Evolutionary conservation across 345 rosid species (phyloP).

Genomic region (Citrus cavaleriei): DNA sequence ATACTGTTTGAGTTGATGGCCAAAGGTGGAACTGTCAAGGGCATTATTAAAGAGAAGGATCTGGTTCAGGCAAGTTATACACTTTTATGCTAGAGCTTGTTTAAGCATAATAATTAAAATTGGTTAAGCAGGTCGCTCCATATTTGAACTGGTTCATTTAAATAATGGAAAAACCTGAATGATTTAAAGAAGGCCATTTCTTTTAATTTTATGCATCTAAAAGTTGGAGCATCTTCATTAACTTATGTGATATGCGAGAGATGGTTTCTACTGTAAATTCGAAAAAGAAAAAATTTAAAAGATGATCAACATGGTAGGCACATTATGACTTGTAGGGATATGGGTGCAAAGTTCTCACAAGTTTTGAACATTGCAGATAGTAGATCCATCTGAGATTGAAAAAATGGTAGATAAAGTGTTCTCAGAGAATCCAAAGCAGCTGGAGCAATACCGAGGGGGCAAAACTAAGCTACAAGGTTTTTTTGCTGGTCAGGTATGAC

Average conservation of each 20-base stretch:
- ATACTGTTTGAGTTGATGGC: slow-evolving; percentile 81
- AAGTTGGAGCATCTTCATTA: background rate
- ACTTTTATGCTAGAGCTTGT: slow-evolving; percentile 12
- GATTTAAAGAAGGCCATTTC: background rate
- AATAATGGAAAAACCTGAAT: background rate
- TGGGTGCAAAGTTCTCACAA: slow-evolving; percentile 6
- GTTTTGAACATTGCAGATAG: slow-evolving; percentile 44
- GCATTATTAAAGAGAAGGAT: slow-evolving; percentile 74
- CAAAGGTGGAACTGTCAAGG: slow-evolving; percentile 90
- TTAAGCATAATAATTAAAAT: background rate
- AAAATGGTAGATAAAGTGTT: slow-evolving; percentile 74
- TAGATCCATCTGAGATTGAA: slow-evolving; percentile 77
- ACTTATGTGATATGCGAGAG: background rate
- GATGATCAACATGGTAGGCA: background rate
- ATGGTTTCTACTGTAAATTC: background rate
- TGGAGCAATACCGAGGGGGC: slow-evolving; percentile 79
- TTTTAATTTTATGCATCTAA: background rate
- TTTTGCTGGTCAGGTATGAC: slow-evolving; percentile 83
- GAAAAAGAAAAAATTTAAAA: background rate
- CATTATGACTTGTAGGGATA: background rate
- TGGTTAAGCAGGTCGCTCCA: background rate
- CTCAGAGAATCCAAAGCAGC: slow-evolving; percentile 75
- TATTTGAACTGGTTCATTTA: background rate
- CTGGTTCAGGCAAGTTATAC: slow-evolving; percentile 79
- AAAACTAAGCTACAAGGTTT: slow-evolving; percentile 87